Conservation (phyloP, 2,329 filamentous ascomycete species). For the Colletotrichum scovillei region DNA sequence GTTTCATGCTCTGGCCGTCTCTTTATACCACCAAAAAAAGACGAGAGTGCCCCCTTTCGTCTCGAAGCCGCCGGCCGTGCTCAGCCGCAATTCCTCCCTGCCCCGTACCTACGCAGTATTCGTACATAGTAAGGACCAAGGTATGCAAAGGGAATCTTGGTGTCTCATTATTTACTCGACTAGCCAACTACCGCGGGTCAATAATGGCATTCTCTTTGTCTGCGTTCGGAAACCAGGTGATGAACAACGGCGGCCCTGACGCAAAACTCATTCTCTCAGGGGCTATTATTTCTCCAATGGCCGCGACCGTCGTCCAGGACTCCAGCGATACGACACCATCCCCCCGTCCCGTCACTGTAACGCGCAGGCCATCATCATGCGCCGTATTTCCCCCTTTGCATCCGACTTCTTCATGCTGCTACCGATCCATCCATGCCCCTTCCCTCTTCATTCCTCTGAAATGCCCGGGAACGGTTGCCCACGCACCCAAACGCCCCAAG, state of each 20-base stretch:
- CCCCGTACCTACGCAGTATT: too few relatives aligned
- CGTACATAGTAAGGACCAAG: too few relatives aligned
- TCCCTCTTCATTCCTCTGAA: background rate
- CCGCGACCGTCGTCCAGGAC: background rate
- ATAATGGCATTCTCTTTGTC: slow-evolving; percentile 17
- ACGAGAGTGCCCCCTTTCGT: background rate
- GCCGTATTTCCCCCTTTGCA: background rate
- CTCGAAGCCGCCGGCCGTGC: slow-evolving; percentile 14
- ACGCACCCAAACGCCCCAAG: background rate
- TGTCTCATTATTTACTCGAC: background rate
- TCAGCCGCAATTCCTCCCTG: slow-evolving; percentile 18
- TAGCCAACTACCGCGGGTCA: background rate
- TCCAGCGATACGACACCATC: background rate
- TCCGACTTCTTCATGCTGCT: background rate
- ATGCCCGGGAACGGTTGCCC: background rate
- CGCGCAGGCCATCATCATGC: background rate
- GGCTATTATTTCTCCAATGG: background rate
- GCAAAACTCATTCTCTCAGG: background rate
- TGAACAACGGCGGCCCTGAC: too few relatives aligned
- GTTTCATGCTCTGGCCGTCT: slow-evolving; percentile 29
- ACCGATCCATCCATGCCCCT: background rate
- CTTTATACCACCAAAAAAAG: slow-evolving; percentile 5
- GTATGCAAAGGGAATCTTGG: background rate
- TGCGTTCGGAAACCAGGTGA: background rate
- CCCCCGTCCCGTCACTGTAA: background rate